Evolutionary conservation across 257 asterid genomes (phyloP).

Genomic region (Ajuga chamaepitys): DNA sequence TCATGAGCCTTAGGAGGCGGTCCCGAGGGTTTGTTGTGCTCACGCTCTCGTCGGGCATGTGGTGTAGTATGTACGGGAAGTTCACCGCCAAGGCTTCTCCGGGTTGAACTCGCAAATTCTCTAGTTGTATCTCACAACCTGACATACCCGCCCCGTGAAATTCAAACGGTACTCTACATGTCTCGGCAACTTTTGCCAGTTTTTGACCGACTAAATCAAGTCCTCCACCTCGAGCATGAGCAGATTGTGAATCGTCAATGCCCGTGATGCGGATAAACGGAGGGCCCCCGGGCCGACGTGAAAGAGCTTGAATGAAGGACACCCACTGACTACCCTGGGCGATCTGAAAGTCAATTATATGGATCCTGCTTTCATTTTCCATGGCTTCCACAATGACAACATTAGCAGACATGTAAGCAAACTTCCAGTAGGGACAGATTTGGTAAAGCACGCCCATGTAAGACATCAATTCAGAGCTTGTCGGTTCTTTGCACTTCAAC

Average conservation of each 20-base stretch:
- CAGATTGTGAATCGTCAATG: slow-evolving; percentile 47
- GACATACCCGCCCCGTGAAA: slow-evolving; percentile 77
- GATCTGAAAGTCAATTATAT: slow-evolving; percentile 77
- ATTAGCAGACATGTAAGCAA: slow-evolving; percentile 78
- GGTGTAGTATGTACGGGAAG: slow-evolving; percentile 80
- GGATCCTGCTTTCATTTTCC: slow-evolving; percentile 64
- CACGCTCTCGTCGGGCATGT: slow-evolving; percentile 96
- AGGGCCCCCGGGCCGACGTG: slow-evolving; percentile 39
- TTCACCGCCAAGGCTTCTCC: slow-evolving; percentile 92
- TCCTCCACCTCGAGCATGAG: slow-evolving; percentile 89
- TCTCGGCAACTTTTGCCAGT: slow-evolving; percentile 50
- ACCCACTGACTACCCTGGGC: slow-evolving; percentile 98
- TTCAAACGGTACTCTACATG: slow-evolving; percentile 70
- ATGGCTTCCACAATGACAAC: slow-evolving; percentile 67
- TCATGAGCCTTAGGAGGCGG: slow-evolving; percentile 66
- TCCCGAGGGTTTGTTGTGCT: slow-evolving; percentile 75
- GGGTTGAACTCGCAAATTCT: slow-evolving; percentile 36
- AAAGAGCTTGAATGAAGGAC: slow-evolving; percentile 39
- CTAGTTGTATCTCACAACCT: slow-evolving; percentile 51
- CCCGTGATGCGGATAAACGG: slow-evolving; percentile 43
- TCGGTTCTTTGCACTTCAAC: slow-evolving; percentile 81
- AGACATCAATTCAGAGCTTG: slow-evolving; percentile 75
- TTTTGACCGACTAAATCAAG: slow-evolving; percentile 64
- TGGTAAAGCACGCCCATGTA: slow-evolving; percentile 75
- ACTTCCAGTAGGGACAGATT: slow-evolving; percentile 78